Evolutionary conservation across 768 basidiomycete genomes (phyloP), one percentile per base, ranked within the genome.

Genomic region (Piloderma croceum): DNA sequence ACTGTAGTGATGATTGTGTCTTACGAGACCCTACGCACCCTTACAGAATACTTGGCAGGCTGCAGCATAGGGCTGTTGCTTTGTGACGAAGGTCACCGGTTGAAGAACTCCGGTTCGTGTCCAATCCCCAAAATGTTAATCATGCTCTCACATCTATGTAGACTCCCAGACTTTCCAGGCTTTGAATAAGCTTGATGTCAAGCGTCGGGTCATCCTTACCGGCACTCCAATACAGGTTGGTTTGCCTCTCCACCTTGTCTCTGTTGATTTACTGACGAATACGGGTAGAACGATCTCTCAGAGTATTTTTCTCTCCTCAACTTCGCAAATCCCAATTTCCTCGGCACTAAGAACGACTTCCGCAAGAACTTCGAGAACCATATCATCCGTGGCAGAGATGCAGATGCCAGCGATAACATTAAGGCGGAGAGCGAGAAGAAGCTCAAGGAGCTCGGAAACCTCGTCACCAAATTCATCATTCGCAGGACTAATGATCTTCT

Each of bases 41-140:
- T 97, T 10, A 74, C 81, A 6, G 78, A 63, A 0, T 78, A 93
- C 53, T 71, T 98, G 9, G 80, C 81, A 3, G 77, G 74, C 42
- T 90, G 87, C 47, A 79, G 71, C 38, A 87, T 99, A 34, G 96
- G 96, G 2, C 63, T 99, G 12, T 64, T 99, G n/a, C 76, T 99
- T 22, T 94, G 91, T 46, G 94, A 99, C 53, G 94, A 99, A 67
- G 94, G 94, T 4, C 94, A 99, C 67, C 72, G 94, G 37, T 68
- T 99, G 44, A 99, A 99, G 67, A 99, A 99, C 57, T 88, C 88
- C 34, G 88, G 92, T 88, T 48, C 39, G 69, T 63, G 39, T 18
- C 37, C 37, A n/a, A 41, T 17, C 13, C 19, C 19, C 22, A 24
- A 17, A 15, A 19, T 41, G 29, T 43, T 25, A 9, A 39, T 37